These are phyloP conservation scores for Cutaneotrichosporon sp. DNA, from an alignment of 1,284 basidiomycete species.

Conservation along the genomic window DNA sequence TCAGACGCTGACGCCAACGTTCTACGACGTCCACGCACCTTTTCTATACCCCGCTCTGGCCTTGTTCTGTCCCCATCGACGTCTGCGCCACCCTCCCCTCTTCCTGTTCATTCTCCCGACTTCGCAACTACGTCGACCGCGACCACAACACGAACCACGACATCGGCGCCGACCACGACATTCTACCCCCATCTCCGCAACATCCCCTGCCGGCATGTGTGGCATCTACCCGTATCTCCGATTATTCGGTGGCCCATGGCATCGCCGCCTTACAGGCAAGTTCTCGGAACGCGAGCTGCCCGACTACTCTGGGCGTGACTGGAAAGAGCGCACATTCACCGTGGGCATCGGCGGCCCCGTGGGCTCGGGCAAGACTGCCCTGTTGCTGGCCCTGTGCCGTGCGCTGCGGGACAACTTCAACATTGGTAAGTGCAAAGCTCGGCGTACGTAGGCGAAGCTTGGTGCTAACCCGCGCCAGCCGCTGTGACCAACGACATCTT, in stretches of 20 bases:
- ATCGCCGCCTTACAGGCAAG: constrained; percentile 58
- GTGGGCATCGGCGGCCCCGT: constrained; percentile 96
- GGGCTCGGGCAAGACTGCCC: constrained; percentile 93
- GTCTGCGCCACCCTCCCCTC: too few species aligned
- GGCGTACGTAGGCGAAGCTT: too few species aligned
- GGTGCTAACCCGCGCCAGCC: constrained; percentile 52
- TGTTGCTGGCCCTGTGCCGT: constrained; percentile 87
- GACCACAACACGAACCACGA: not conserved
- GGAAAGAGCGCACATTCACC: constrained; percentile 90
- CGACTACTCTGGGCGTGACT: constrained; percentile 76
- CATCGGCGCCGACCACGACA: not conserved
- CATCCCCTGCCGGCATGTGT: not conserved
- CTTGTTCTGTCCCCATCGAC: too few species aligned
- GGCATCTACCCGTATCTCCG: not conserved
- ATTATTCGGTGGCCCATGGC: not conserved
- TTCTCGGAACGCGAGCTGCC: constrained; percentile 89
- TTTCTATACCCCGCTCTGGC: too few species aligned
- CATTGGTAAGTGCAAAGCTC: constrained; percentile 59
- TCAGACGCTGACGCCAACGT: not conserved
- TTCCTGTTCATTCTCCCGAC: not conserved
- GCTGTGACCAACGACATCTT: constrained; percentile 97
- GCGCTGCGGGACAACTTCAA: constrained; percentile 77
- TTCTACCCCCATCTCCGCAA: not conserved
- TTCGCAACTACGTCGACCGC: not conserved
- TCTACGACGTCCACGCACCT: not conserved